Evolutionary conservation across 148 eudicot species (phyloP).

Genomic region (Euryodendron excelsum): DNA sequence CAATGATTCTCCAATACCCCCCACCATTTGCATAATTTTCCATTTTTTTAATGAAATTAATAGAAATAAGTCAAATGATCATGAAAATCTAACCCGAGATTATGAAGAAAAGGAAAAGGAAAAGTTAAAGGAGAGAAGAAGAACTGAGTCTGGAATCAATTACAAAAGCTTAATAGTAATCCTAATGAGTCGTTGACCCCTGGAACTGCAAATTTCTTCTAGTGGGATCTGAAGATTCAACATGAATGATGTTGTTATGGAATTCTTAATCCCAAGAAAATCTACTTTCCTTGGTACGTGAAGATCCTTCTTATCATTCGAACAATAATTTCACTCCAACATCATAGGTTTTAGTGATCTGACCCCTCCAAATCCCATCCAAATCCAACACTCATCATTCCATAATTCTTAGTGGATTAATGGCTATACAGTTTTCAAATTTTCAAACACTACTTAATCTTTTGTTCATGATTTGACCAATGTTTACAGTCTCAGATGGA

Average conservation of each 20-base stretch:
- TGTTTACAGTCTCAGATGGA: neutral
- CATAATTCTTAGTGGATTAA: neutral
- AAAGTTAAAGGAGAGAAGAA: neutral
- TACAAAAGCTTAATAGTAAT: too few relatives aligned
- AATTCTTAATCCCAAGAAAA: neutral
- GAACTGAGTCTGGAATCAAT: too few relatives aligned
- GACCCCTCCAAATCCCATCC: slow-evolving; percentile 30
- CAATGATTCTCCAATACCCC: too few relatives aligned
- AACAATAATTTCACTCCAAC: slow-evolving; percentile 3
- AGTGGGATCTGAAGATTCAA: neutral
- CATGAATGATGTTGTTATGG: neutral
- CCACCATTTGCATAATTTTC: too few relatives aligned
- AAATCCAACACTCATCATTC: slow-evolving; percentile 30
- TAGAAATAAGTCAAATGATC: slow-evolving; percentile 6
- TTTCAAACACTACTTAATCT: slow-evolving; percentile 6
- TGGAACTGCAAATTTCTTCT: too few relatives aligned
- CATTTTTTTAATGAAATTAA: too few relatives aligned
- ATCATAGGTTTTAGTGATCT: slow-evolving; percentile 9
- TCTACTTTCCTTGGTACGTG: neutral
- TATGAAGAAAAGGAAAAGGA: neutral
- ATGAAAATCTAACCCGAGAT: neutral
- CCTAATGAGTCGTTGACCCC: too few relatives aligned
- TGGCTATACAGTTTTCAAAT: slow-evolving; percentile 11
- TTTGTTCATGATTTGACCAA: neutral
- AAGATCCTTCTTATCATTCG: neutral